Evolutionary conservation across 1,284 basidiomycete species (phyloP).

Genomic region (Ustilago esculenta): DNA sequence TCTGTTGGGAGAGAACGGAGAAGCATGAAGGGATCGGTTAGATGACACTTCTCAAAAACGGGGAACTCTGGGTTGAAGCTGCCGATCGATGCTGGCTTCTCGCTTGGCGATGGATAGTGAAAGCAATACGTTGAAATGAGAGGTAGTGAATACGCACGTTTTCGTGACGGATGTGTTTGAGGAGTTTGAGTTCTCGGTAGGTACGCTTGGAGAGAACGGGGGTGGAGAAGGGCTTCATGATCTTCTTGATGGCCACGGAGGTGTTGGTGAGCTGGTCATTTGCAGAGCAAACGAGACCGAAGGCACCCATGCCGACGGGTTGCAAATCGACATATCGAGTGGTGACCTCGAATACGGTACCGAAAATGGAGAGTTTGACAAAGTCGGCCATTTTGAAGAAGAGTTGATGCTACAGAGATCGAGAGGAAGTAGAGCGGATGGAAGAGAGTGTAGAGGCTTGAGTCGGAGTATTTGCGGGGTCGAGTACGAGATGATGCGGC

Average conservation of each 20-base stretch:
- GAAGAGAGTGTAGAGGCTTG: background rate
- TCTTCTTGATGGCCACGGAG: constrained; percentile 98
- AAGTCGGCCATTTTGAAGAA: constrained; percentile 72
- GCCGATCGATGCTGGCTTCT: too few species aligned
- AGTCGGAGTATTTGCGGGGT: background rate
- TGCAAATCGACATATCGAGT: constrained; percentile 96
- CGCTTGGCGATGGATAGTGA: too few species aligned
- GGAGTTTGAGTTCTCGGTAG: constrained; percentile 95
- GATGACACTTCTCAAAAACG: too few species aligned
- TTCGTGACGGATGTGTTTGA: constrained; percentile 99
- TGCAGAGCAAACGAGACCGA: constrained; percentile 75
- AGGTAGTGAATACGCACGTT: constrained; percentile 71
- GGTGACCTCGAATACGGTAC: constrained; percentile 87
- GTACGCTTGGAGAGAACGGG: constrained; percentile 98
- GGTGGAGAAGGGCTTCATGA: constrained; percentile 97
- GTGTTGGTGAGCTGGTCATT: constrained; percentile 96
- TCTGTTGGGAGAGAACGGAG: constrained; percentile 64
- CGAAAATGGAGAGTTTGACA: constrained; percentile 97
- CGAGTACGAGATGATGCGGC: background rate
- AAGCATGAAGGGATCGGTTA: background rate
- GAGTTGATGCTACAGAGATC: background rate
- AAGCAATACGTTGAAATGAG: too few species aligned
- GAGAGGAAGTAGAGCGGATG: constrained; percentile 2
- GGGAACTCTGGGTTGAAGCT: too few species aligned
- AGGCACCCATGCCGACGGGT: constrained; percentile 97